phyloP scores from a whole-genome alignment of 2,329 filamentous ascomycete genomes.

The Bertia moriformis region DNA sequence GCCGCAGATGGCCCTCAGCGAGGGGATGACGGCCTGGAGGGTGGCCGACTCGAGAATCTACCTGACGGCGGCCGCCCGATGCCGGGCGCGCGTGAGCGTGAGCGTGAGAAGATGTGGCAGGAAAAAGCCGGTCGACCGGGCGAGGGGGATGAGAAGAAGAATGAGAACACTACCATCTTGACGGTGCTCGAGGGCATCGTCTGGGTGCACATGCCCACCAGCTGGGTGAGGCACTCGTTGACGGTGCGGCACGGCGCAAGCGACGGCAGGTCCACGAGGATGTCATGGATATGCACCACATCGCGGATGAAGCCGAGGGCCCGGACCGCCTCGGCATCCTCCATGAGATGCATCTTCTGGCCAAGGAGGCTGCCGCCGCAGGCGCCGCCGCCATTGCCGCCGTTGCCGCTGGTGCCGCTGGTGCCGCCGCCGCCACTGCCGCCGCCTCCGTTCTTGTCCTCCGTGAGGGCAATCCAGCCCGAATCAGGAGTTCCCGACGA shows the following conservation, averaged over 20 bases:
- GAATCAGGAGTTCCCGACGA: no score
- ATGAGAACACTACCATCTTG: no score
- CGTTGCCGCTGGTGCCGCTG: neutral
- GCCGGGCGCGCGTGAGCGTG: no score
- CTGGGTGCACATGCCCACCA: neutral
- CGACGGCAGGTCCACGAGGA: neutral
- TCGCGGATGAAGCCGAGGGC: neutral
- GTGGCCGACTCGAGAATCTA: slow-evolving; percentile 17
- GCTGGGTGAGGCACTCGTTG: neutral
- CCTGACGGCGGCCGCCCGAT: no score
- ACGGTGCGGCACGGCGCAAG: neutral
- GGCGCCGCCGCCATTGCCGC: neutral
- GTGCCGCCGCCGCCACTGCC: no score
- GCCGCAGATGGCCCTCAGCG: slow-evolving; percentile 24
- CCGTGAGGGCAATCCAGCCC: no score
- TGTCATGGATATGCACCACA: neutral
- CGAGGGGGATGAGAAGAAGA: no score
- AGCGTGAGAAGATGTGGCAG: no score
- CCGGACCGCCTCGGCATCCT: neutral
- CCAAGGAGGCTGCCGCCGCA: no score
- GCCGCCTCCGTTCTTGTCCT: no score
- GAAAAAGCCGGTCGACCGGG: no score
- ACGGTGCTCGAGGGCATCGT: neutral
- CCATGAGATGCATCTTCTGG: no score
- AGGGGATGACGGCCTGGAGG: slow-evolving; percentile 15